Percentiles rank a stretch among this genome's conserved stretches.
These are phyloP conservation scores for Elaeagnus macrophylla DNA, from an alignment of 306 rosid species.

Conservation along the genomic window DNA sequence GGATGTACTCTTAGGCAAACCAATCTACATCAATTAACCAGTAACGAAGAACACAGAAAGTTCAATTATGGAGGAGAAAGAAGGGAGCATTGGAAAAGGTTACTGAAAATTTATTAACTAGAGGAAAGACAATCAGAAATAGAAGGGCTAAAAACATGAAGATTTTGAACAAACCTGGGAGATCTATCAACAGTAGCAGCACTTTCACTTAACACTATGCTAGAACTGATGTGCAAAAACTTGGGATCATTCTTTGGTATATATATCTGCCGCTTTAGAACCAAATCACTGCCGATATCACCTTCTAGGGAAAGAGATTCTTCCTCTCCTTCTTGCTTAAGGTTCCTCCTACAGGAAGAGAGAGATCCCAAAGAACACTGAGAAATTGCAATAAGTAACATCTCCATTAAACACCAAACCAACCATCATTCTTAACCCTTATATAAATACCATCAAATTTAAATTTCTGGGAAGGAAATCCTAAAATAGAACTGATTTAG, in stretches of 20 bases:
- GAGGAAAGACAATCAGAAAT: too few species aligned
- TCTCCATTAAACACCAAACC: too few species aligned
- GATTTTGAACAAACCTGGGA: conserved; percentile 54
- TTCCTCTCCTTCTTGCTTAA: conserved; percentile 57
- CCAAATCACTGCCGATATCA: conserved; percentile 85
- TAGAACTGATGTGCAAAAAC: conserved; percentile 51
- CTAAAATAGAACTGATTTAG: too few species aligned
- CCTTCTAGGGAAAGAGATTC: conserved; percentile 66
- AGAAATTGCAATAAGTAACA: background rate
- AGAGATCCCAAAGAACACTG: conserved; percentile 1
- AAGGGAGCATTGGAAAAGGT: background rate
- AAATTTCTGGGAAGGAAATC: too few species aligned
- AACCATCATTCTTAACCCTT: too few species aligned
- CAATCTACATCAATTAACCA: conserved; percentile 44
- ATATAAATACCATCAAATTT: too few species aligned
- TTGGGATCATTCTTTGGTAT: conserved; percentile 43
- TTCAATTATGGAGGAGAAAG: too few species aligned
- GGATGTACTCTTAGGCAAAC: conserved; percentile 94
- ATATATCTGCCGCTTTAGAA: conserved; percentile 48
- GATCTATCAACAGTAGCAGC: conserved; percentile 96
- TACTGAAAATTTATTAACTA: background rate
- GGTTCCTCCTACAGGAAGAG: conserved; percentile 46
- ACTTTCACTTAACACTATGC: conserved; percentile 55
- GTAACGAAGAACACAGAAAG: conserved; percentile 1
- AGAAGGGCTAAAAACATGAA: background rate